Percentiles rank a stretch among this genome's conserved stretches.
Evolutionary conservation across 345 rosid genomes (phyloP).

Genomic region (Aquilaria sinensis): DNA sequence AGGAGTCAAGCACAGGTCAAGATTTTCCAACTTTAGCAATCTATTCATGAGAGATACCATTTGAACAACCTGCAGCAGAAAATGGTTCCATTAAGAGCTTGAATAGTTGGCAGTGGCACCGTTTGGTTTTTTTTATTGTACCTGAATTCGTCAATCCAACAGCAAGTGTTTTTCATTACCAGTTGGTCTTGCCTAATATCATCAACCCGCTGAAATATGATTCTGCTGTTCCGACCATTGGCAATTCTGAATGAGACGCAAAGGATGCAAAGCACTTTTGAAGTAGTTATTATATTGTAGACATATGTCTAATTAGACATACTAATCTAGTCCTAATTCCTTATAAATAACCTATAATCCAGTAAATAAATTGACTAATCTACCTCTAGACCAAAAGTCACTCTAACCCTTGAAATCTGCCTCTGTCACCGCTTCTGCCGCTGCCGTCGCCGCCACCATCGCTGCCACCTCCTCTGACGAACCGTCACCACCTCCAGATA

Average conservation of each 20-base stretch:
- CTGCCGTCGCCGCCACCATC: no score
- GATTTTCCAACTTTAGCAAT: conserved; percentile 88
- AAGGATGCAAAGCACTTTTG: no score
- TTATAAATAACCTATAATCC: no score
- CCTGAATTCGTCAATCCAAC: conserved; percentile 9
- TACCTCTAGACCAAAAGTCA: no score
- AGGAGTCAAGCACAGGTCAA: conserved; percentile 88
- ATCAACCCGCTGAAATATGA: conserved; percentile 96
- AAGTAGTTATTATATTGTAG: no score
- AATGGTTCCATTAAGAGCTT: conserved; percentile 16
- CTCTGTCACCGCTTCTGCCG: no score
- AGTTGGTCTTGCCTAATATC: conserved; percentile 97
- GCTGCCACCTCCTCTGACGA: no score
- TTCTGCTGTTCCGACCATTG: conserved; percentile 66
- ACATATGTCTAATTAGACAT: no score
- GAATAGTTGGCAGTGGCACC: conserved; percentile 2
- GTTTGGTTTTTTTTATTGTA: not conserved
- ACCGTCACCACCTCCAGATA: no score
- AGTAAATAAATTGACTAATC: no score
- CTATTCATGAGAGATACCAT: conserved; percentile 99
- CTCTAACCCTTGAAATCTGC: no score
- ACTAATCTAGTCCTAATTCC: no score
- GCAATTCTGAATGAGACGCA: conserved; percentile 84
- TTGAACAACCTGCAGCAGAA: conserved; percentile 72
- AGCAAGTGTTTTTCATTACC: conserved; percentile 33